phyloP scores from a whole-genome alignment of 1,284 basidiomycete species.

The Xerocomus nothofagi region DNA sequence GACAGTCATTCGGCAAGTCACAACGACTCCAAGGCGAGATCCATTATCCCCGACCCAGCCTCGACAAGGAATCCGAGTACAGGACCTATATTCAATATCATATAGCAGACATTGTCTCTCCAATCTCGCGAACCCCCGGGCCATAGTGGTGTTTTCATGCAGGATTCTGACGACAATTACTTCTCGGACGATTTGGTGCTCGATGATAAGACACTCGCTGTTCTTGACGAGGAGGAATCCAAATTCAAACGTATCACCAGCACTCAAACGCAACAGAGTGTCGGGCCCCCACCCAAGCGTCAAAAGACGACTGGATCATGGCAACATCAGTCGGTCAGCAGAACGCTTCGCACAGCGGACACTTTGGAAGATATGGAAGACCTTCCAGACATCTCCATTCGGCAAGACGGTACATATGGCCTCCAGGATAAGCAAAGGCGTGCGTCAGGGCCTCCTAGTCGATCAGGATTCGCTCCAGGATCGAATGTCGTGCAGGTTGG shows the following conservation, averaged over 20 bases:
- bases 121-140: background rate
- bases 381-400: slow-evolving; percentile 59
- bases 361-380: slow-evolving; percentile 46
- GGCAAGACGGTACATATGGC: slow-evolving; percentile 40
- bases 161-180: slow-evolving; percentile 69
- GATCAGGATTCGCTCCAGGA: slow-evolving; percentile 7
- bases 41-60: no score
- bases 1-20: no score
- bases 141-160: slow-evolving; percentile 41
- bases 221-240: slow-evolving; percentile 60
- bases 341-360: slow-evolving; percentile 16
- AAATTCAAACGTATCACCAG: slow-evolving; percentile 39
- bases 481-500: slow-evolving; percentile 3
- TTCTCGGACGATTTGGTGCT: slow-evolving; percentile 61
- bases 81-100: background rate
- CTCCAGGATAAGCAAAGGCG: slow-evolving; percentile 28
- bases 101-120: background rate
- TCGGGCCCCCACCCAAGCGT: slow-evolving; percentile 52
- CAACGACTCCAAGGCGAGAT: no score
- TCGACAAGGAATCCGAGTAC: background rate
- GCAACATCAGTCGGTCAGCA: slow-evolving; percentile 11
- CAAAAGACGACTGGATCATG: slow-evolving; percentile 49
- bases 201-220: slow-evolving; percentile 61
- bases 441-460: slow-evolving; percentile 10
- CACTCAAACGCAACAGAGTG: slow-evolving; percentile 20